phyloP scores from a whole-genome alignment of 2,329 filamentous ascomycete species.

The Graphilbum fragrans region DNA sequence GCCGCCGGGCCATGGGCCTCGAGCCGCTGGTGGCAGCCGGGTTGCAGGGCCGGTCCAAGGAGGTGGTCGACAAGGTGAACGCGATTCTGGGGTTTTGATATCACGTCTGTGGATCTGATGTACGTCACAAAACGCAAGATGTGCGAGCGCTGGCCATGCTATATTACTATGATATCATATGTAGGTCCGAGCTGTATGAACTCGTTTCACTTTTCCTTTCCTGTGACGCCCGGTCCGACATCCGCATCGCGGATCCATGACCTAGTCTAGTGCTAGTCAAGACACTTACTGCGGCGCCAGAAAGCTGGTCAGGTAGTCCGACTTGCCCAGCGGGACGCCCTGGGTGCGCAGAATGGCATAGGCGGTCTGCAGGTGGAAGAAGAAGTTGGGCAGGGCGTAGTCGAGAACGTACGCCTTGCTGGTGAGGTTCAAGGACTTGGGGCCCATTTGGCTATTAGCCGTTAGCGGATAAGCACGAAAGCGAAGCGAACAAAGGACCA shows the following conservation, averaged over 20 bases:
- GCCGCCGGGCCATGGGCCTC: constrained; percentile 32
- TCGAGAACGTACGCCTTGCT: constrained; percentile 26
- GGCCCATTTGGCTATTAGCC: constrained; percentile 6
- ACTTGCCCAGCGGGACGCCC: constrained; percentile 47
- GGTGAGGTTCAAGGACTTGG: constrained; percentile 6
- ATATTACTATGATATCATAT: no score
- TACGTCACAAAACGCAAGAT: no score
- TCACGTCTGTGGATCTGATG: no score
- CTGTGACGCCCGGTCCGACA: no score
- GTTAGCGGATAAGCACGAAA: not conserved
- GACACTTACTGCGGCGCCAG: no score
- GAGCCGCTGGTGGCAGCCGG: constrained; percentile 20
- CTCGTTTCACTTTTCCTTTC: no score
- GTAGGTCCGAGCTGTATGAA: no score
- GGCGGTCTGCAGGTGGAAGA: constrained; percentile 44
- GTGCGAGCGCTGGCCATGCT: no score
- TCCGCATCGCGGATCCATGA: no score
- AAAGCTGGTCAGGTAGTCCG: constrained; percentile 31
- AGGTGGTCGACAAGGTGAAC: constrained; percentile 28
- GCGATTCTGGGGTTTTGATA: constrained; percentile 28
- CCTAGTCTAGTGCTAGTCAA: not conserved
- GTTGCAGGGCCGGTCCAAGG: constrained; percentile 22
- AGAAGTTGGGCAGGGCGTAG: constrained; percentile 44
- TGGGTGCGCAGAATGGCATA: constrained; percentile 44
- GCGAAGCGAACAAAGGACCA: not conserved